Evolutionary conservation across 2,329 filamentous ascomycete genomes (phyloP).

Genomic region (Hymenoscyphus infarciens): DNA sequence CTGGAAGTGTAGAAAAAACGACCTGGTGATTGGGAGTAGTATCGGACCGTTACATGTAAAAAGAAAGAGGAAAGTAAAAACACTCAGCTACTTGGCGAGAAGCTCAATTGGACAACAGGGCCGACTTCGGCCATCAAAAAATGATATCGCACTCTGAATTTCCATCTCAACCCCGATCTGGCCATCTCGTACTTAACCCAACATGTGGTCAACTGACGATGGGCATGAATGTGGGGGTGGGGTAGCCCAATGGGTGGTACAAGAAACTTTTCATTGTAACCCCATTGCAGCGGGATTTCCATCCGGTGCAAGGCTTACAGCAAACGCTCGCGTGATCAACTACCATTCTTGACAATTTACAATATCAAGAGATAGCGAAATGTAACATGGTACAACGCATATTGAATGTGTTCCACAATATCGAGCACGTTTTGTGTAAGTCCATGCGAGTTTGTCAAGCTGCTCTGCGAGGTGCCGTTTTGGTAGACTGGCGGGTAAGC

Average conservation of each 20-base stretch:
- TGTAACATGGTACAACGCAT: not conserved
- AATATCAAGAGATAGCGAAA: not conserved
- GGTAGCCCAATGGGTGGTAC: not conserved
- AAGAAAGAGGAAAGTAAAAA: too few species aligned
- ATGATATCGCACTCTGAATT: too few species aligned
- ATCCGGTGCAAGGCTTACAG: not conserved
- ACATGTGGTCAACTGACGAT: too few species aligned
- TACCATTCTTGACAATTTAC: not conserved
- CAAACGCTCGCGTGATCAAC: not conserved
- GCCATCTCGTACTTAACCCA: too few species aligned
- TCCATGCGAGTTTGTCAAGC: not conserved
- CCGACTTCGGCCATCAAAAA: too few species aligned
- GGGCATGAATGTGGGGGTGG: not conserved
- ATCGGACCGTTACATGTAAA: too few species aligned
- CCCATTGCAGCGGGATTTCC: slow-evolving; percentile 1
- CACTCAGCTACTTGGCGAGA: too few species aligned
- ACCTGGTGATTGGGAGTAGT: too few species aligned
- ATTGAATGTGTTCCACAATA: not conserved
- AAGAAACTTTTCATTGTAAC: not conserved
- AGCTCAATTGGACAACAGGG: too few species aligned
- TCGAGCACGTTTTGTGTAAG: not conserved
- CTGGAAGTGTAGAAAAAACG: too few species aligned
- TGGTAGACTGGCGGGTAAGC: not conserved
- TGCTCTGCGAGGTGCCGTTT: too few species aligned
- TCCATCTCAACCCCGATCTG: too few species aligned